A percentile compares a stretch with the other conserved stretches of the same genome.
phyloP scores from a whole-genome alignment of 2,329 filamentous ascomycete species.

The Elsinoe fawcettii region DNA sequence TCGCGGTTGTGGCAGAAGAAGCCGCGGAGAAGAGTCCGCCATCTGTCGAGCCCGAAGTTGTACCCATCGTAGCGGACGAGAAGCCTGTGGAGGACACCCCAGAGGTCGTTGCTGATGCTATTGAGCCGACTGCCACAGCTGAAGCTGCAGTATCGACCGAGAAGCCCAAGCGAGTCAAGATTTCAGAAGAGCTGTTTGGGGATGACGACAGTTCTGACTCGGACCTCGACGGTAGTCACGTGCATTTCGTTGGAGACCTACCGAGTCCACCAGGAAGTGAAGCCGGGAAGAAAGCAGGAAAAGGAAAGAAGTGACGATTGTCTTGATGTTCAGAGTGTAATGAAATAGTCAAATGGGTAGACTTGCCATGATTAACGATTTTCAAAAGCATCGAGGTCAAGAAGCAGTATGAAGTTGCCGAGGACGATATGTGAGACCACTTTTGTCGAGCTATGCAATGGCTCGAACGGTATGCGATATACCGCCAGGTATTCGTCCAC shows the following conservation, averaged over 20 bases:
- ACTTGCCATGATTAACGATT: background rate
- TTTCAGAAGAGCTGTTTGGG: constrained; percentile 11
- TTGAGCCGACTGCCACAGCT: background rate
- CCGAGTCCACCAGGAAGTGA: background rate
- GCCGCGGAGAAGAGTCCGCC: background rate
- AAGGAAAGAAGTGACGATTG: background rate
- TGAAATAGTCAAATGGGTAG: background rate
- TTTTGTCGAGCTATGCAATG: background rate
- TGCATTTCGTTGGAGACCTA: constrained; percentile 7
- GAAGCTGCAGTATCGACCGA: background rate
- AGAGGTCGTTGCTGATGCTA: background rate
- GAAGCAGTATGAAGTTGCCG: background rate
- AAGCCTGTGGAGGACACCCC: background rate
- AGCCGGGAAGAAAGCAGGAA: background rate
- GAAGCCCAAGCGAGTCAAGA: constrained; percentile 3
- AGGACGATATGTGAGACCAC: background rate
- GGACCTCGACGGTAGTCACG: background rate
- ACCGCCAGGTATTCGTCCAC: background rate
- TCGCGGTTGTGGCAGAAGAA: background rate
- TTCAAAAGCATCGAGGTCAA: background rate
- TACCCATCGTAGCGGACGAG: background rate
- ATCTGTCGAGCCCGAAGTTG: background rate
- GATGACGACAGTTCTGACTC: background rate
- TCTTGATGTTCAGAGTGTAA: background rate
- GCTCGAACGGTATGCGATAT: background rate